Evolutionary conservation across 345 rosid species (phyloP).

Genomic region (Lenwebbia sp.): DNA sequence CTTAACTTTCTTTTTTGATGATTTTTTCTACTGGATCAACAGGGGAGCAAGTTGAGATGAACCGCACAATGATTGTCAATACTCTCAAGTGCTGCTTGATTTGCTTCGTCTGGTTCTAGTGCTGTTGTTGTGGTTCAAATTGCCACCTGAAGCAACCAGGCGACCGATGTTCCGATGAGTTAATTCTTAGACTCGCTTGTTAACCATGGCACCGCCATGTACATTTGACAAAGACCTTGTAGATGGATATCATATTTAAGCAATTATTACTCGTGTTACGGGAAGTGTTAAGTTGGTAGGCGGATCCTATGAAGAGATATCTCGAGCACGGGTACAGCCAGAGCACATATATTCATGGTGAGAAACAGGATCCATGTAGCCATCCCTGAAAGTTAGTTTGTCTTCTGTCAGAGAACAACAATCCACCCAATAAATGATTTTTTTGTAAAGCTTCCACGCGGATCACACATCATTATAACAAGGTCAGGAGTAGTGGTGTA

Average conservation of each 20-base stretch:
- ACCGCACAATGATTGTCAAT: neutral
- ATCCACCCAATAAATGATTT: neutral
- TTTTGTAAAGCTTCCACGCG: neutral
- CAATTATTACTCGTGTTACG: neutral
- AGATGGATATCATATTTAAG: neutral
- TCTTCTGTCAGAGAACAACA: neutral
- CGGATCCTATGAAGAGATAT: neutral
- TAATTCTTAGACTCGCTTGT: neutral
- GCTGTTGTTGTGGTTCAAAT: neutral
- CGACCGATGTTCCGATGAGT: neutral
- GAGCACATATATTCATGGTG: neutral
- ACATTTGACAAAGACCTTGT: neutral
- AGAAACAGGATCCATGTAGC: neutral
- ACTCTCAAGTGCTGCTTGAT: neutral
- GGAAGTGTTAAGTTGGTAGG: neutral
- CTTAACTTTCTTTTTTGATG: neutral
- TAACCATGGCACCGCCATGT: neutral
- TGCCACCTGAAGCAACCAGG: neutral
- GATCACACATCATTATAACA: neutral
- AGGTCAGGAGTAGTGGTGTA: neutral
- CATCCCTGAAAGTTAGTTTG: neutral
- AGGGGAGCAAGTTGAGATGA: neutral
- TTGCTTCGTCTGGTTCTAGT: neutral
- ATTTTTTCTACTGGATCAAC: neutral
- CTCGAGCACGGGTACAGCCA: neutral